phyloP scores from a whole-genome alignment of 129 eudicot genomes.

The Chrysanthemum makinoi region DNA sequence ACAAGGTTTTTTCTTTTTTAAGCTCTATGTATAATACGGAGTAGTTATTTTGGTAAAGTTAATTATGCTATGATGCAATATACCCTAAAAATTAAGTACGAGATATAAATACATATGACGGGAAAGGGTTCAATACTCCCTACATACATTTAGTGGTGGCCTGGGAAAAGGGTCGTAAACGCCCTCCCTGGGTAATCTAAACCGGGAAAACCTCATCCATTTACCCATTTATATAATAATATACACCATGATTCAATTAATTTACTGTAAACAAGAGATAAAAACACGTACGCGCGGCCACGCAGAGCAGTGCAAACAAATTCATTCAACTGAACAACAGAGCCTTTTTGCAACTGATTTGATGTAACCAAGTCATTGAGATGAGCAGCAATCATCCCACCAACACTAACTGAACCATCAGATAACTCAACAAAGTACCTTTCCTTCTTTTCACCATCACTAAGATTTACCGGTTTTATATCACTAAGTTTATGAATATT shows the following conservation, averaged over 20 bases:
- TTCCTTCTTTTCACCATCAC: conserved; percentile 19
- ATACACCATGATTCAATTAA: neutral
- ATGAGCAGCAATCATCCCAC: conserved; percentile 67
- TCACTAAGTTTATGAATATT: conserved; percentile 14
- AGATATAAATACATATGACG: no score
- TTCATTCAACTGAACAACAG: conserved; percentile 46
- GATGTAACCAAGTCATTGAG: conserved; percentile 46
- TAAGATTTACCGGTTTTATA: no score
- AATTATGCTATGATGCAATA: no score
- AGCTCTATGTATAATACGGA: no score
- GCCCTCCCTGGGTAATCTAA: no score
- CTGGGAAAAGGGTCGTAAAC: no score
- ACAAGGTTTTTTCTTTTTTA: no score
- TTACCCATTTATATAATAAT: neutral
- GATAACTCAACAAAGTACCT: conserved; percentile 53
- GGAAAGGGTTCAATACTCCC: no score
- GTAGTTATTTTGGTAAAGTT: no score
- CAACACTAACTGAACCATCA: conserved; percentile 49
- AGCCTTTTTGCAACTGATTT: conserved; percentile 43
- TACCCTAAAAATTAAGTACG: no score
- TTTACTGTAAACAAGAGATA: neutral
- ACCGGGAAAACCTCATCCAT: no score
- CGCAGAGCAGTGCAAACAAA: conserved; percentile 42
- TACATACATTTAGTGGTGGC: no score
- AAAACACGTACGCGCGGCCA: conserved; percentile 37